phyloP scores from a whole-genome alignment of 305 asterid species.

The Fraxinus angustifolia region DNA sequence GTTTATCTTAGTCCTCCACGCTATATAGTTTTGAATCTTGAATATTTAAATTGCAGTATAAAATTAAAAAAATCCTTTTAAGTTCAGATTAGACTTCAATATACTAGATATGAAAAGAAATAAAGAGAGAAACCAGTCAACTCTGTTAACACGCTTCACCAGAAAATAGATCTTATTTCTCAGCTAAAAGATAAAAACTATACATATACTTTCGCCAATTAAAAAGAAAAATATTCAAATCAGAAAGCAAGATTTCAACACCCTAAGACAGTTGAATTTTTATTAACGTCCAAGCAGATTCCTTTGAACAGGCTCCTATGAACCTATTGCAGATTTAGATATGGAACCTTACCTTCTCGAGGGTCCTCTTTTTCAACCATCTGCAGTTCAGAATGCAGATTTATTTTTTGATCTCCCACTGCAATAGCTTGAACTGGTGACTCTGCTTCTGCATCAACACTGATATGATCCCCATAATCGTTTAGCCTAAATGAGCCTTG shows the following conservation, averaged over 20 bases:
- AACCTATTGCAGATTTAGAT: conserved; percentile 9
- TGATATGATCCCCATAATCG: conserved; percentile 19
- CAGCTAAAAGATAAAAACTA: conserved; percentile 4
- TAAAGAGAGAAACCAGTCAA: background rate
- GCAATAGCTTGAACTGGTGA: conserved; percentile 28
- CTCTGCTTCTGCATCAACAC: conserved; percentile 37
- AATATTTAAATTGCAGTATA: conserved; percentile 1
- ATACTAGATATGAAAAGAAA: conserved; percentile 1
- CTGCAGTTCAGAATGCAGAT: conserved; percentile 22
- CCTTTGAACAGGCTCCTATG: conserved; percentile 13
- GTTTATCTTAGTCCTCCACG: background rate
- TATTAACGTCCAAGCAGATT: background rate
- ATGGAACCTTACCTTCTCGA: conserved; percentile 18
- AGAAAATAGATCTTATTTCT: background rate
- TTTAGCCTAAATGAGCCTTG: conserved; percentile 19
- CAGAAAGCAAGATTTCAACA: conserved; percentile 17
- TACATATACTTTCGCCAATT: background rate
- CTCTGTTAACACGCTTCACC: background rate
- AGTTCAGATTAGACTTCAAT: conserved; percentile 6
- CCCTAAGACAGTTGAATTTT: conserved; percentile 6
- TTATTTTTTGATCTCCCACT: conserved; percentile 32
- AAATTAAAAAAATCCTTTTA: background rate
- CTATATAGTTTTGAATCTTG: conserved; percentile 3
- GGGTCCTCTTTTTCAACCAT: conserved; percentile 22
- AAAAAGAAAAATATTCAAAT: conserved; percentile 15